Evolutionary conservation across 441 rosid species (phyloP), one percentile per base, ranked within the genome.

Genomic region (Adansonia gregorii): DNA sequence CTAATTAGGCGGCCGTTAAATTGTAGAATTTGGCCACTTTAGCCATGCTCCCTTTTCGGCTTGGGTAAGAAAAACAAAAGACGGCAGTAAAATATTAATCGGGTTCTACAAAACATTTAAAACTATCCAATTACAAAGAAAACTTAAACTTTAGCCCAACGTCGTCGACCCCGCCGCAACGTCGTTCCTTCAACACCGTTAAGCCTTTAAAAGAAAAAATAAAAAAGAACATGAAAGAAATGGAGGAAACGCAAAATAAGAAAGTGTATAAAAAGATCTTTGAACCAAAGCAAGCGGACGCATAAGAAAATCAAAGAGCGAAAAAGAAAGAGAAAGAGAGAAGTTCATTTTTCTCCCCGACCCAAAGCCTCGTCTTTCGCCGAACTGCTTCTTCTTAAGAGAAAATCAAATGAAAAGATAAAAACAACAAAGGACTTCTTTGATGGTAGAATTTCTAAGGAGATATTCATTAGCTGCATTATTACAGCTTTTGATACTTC

Each of bases 171-270:
- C 17, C 2, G 75, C 6, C 10, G 22, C 81, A 83, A 80, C 87
- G 84, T 35, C 86, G 87, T 82, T 77, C 82, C 14, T 0, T 10
- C 39, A 81, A 81, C 83, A 82, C 78, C 87, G 90, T 87, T 72
- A 72, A 4, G 10, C 39, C 39, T 17, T 60, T 41, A 61, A 61
- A 61, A 27, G 3, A 22, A 14, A 48, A 48, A 10, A 64, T 12
- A 1, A 41, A 49, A 1, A 59, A 20, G 8, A 27, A 69, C 8
- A 46, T 46, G 48, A 8, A 31, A 17, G 15, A 63, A 63, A 78
- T 75, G 81, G 76, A 35, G 39, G 39, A 35, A 35, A 35, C 39
- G 39, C 39, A 35, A 35, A 35, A 35, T 2, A 35, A 35, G 39
- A 35, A 31, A 35, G 4, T 35, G 39, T 83, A 83, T 87, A 86